Conservation (phyloP, 371 early-diverging fungal species). For the Saksenaea oblongispora region DNA sequence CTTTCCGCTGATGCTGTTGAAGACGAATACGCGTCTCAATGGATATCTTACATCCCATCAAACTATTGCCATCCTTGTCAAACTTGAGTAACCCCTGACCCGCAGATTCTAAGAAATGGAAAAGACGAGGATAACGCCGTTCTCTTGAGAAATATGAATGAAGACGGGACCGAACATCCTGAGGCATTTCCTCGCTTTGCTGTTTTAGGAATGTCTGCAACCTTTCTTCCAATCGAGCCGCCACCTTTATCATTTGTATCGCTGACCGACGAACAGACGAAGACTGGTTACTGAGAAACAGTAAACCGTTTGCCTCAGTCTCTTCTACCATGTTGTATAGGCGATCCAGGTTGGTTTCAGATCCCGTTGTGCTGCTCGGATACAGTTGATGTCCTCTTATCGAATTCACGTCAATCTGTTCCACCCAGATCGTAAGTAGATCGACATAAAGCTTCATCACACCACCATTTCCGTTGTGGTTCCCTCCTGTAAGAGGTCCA, state of each 20-base stretch:
- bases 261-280: constrained; percentile 60
- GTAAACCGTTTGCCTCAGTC: constrained; percentile 75
- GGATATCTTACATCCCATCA: constrained; percentile 46
- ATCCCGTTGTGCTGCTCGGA: neutral
- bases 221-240: constrained; percentile 52
- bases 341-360: constrained; percentile 21
- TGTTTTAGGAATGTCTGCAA: constrained; percentile 22
- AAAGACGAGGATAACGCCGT: constrained; percentile 30
- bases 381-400: constrained; percentile 13
- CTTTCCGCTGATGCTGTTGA: constrained; percentile 54
- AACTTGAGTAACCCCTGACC: constrained; percentile 57
- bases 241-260: constrained; percentile 59
- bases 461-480: constrained; percentile 27
- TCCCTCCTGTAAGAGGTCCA: constrained; percentile 31
- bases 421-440: constrained; percentile 41
- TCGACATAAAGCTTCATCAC: constrained; percentile 45
- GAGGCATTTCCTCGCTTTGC: neutral
- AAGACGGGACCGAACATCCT: neutral
- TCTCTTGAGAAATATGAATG: neutral
- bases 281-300: constrained; percentile 70
- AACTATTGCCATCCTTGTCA: constrained; percentile 49
- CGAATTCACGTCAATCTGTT: constrained; percentile 31
- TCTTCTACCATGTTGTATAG: constrained; percentile 63
- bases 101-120: constrained; percentile 42
- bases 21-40: constrained; percentile 48